Base-by-base conservation (phyloP, 768 basidiomycete genomes). In the Tricholoma furcatifolium region DNA sequence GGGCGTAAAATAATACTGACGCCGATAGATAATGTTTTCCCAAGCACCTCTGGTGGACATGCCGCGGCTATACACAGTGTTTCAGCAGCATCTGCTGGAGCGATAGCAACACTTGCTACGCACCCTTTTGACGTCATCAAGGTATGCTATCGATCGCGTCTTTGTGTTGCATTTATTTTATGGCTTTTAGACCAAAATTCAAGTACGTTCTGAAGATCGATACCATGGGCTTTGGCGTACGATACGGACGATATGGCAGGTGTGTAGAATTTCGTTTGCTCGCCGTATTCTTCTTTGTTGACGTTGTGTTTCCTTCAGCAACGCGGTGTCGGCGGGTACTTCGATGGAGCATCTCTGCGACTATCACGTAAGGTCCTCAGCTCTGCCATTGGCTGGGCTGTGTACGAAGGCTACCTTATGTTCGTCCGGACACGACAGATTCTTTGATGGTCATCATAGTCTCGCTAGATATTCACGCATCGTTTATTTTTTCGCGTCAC, bases 81-180 rank as follows among this genome's bases (percentile, higher is more conserved):
- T 32, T 81, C 87, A 36, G 93, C 87, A 8, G 91, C 91, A 0
- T 75, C 83, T 1, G 93, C 94, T 8, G 91, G 93, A 2, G 85
- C 84, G 2, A 75, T 94, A 47, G 93, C 93, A 1, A 96, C 93
- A 0, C 69, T 93, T 49, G 77, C 77, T 2, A 98, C 95, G 2
- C 92, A 94, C 60, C 95, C 95, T 2, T 96, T 96, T 59, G 94
- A 98, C 65, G 92, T 94, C 39, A 79, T 97, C 58, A 98, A 98
- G 79, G 93, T 91, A 56, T 31, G 43, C 11, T n/a, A 46, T 43
- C 35, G 12, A 21, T 27, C 21, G 1, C 18, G n/a, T 23, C 3
- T 12, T n/a, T 30, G 34, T 42, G 31, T 42, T 51, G 10, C 34
- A 36, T 12, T 20, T 15, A 11, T 2, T 7, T 18, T 11, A 14